A percentile compares a stretch with the other conserved stretches of the same genome.
Conservation (phyloP, 2,329 filamentous ascomycete species). For the Aspergillus sp. region DNA sequence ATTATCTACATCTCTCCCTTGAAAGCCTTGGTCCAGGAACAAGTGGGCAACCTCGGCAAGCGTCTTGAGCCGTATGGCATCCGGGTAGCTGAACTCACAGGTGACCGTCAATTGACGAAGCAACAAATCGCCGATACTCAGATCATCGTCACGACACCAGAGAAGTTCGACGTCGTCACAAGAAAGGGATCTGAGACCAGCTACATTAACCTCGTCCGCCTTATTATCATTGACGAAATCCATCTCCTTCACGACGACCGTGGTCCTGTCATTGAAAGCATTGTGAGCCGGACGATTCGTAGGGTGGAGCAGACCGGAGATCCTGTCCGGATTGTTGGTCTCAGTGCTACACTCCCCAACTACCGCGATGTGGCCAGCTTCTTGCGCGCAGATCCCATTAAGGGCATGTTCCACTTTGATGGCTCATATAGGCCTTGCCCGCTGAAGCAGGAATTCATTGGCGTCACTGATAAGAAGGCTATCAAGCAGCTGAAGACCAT, state of each 20-base stretch:
- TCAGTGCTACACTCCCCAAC: slow-evolving; percentile 93
- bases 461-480: slow-evolving; percentile 92
- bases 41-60: slow-evolving; percentile 94
- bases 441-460: slow-evolving; percentile 91
- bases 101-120: slow-evolving; percentile 95
- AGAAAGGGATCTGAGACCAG: slow-evolving; percentile 93
- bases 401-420: slow-evolving; percentile 93
- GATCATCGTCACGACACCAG: slow-evolving; percentile 94
- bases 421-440: slow-evolving; percentile 89
- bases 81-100: slow-evolving; percentile 87
- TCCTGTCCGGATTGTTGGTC: slow-evolving; percentile 78
- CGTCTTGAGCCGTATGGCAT: slow-evolving; percentile 86
- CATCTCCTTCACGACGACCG: slow-evolving; percentile 95
- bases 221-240: slow-evolving; percentile 97
- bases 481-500: slow-evolving; percentile 99
- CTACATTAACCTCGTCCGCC: slow-evolving; percentile 91
- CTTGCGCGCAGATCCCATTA: slow-evolving; percentile 74
- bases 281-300: slow-evolving; percentile 87
- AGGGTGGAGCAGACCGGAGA: slow-evolving; percentile 91
- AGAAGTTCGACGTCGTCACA: slow-evolving; percentile 99
- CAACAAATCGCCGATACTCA: slow-evolving; percentile 97
- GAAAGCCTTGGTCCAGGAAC: slow-evolving; percentile 93
- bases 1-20: slow-evolving; percentile 96
- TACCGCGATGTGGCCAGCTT: slow-evolving; percentile 95
- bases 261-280: slow-evolving; percentile 92